Conservation (phyloP, 805 yeast genomes). For the Yarrowia sp. region DNA sequence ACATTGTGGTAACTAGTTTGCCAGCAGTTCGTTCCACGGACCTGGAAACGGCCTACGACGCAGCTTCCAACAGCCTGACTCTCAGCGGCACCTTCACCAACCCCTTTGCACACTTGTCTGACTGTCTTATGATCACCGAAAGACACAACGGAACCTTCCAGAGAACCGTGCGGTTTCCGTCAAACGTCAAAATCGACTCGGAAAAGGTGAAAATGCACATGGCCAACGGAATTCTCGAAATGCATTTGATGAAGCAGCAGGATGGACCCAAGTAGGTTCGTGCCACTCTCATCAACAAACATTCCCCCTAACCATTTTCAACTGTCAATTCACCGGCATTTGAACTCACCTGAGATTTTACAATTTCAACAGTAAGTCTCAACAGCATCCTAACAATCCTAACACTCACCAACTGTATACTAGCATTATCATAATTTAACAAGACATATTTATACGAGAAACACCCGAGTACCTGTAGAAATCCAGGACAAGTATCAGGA, state of each 20-base stretch:
- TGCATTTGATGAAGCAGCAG: not conserved
- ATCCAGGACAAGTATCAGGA: no score
- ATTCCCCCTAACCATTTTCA: no score
- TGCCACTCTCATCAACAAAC: no score
- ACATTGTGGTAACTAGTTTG: not conserved
- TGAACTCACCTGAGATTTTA: no score
- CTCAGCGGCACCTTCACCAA: not conserved
- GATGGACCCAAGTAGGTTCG: not conserved
- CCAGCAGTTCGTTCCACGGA: not conserved
- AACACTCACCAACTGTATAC: no score
- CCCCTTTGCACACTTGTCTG: not conserved
- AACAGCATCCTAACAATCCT: no score
- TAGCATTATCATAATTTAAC: no score
- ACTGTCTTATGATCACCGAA: not conserved
- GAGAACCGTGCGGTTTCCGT: not conserved
- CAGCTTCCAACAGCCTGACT: not conserved
- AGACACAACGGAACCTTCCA: not conserved
- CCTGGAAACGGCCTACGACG: not conserved
- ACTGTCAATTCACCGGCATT: no score
- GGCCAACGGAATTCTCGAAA: slow-evolving; percentile 13
- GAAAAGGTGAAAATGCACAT: not conserved
- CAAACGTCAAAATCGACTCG: not conserved
- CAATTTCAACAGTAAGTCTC: no score
- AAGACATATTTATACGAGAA: no score
- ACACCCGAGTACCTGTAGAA: no score